phyloP scores from a whole-genome alignment of 2,329 filamentous ascomycete genomes.

The Pezicula carpinea region DNA sequence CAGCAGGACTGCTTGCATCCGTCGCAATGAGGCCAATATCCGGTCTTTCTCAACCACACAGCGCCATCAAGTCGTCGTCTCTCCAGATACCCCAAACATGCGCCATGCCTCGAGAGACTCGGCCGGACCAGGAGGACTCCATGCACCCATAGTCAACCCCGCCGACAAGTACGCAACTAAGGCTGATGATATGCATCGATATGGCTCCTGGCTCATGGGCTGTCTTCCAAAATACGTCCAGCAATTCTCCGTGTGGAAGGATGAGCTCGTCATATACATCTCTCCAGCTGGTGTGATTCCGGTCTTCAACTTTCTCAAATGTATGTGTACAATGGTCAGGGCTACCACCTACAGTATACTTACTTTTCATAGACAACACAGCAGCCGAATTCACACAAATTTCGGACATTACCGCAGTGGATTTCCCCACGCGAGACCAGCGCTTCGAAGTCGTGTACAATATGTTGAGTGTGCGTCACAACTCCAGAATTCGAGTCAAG shows the following conservation, averaged over 20 bases:
- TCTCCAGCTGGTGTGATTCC: slow-evolving; percentile 83
- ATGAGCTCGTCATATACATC: slow-evolving; percentile 94
- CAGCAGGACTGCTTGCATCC: slow-evolving; percentile 32
- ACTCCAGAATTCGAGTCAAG: slow-evolving; percentile 95
- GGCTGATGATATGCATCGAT: slow-evolving; percentile 83
- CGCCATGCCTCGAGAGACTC: slow-evolving; percentile 54
- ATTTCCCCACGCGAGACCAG: slow-evolving; percentile 92
- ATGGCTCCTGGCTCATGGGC: slow-evolving; percentile 94
- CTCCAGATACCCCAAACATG: slow-evolving; percentile 56
- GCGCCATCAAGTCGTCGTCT: slow-evolving; percentile 39
- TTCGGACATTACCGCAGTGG: slow-evolving; percentile 87
- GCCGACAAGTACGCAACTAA: slow-evolving; percentile 89
- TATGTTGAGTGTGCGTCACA: slow-evolving; percentile 90
- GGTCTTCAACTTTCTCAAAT: slow-evolving; percentile 90
- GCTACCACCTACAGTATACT: slow-evolving; percentile 4
- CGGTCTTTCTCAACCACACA: slow-evolving; percentile 35
- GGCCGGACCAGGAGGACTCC: slow-evolving; percentile 51
- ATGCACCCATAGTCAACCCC: slow-evolving; percentile 80
- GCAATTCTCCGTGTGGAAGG: slow-evolving; percentile 99
- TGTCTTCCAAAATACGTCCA: slow-evolving; percentile 97
- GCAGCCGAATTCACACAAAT: slow-evolving; percentile 94
- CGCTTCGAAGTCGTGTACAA: slow-evolving; percentile 99
- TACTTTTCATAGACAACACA: slow-evolving; percentile 67
- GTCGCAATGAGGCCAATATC: slow-evolving; percentile 17
- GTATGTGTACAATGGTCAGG: slow-evolving; percentile 23